Evolutionary conservation across 805 yeast species (phyloP).

Genomic region (Starmerella etchellsii): DNA sequence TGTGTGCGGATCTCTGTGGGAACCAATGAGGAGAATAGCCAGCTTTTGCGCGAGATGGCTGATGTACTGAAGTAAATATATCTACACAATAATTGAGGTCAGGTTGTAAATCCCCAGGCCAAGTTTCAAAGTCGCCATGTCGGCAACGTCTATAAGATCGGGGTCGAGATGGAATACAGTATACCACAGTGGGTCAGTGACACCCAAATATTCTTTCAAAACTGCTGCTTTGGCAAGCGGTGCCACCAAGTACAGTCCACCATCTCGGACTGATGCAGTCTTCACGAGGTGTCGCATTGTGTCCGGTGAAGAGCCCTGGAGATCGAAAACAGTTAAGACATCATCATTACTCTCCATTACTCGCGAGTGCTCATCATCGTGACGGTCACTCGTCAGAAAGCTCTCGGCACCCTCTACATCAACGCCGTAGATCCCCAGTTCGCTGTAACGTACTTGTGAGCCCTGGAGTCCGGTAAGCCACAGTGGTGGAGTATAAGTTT

Average conservation of each 20-base stretch:
- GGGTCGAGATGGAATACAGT: constrained; percentile 16
- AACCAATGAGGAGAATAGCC: constrained; percentile 57
- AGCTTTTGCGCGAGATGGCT: constrained; percentile 39
- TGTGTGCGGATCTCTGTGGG: constrained; percentile 82
- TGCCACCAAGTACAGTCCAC: constrained; percentile 27
- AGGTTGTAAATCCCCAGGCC: constrained; percentile 15
- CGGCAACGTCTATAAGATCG: not conserved
- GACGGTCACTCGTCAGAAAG: not conserved
- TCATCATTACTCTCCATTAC: not conserved
- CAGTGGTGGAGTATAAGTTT: constrained; percentile 84
- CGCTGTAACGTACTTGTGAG: constrained; percentile 20
- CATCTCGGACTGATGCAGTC: not conserved
- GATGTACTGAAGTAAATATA: constrained; percentile 1
- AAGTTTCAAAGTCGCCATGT: not conserved
- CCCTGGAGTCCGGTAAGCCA: constrained; percentile 47
- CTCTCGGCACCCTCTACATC: not conserved
- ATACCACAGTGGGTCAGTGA: constrained; percentile 18
- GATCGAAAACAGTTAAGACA: constrained; percentile 30
- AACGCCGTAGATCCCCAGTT: constrained; percentile 13
- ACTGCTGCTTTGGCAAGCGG: constrained; percentile 23
- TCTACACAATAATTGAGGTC: not conserved
- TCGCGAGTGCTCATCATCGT: not conserved
- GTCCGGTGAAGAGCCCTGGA: constrained; percentile 35
- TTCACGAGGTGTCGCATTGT: constrained; percentile 23
- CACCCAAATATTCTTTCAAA: not conserved